phyloP scores from a whole-genome alignment of 768 basidiomycete genomes.

The Sistotremastrum suecicum region DNA sequence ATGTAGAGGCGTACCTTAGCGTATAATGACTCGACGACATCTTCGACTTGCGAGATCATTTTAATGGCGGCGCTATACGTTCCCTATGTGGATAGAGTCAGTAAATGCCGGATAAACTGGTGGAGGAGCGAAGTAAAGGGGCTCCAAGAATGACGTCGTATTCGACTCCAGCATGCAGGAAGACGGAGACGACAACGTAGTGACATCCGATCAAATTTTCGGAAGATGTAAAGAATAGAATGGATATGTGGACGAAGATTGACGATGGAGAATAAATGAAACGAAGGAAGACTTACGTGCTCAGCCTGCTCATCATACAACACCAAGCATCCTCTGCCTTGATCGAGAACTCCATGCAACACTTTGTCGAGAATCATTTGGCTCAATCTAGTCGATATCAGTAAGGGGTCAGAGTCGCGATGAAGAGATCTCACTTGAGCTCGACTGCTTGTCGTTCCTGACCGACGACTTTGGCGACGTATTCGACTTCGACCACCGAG shows the following conservation, averaged over 20 bases:
- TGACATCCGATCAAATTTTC: too few relatives aligned
- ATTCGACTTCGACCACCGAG: conserved; percentile 77
- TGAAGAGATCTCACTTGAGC: conserved; percentile 46
- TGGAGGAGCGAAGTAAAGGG: too few relatives aligned
- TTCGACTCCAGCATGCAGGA: too few relatives aligned
- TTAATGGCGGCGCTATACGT: conserved; percentile 82
- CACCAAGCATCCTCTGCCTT: conserved; percentile 80
- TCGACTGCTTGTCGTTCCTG: conserved; percentile 84
- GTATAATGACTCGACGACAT: conserved; percentile 89
- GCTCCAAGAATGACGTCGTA: too few relatives aligned
- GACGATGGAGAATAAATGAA: neutral
- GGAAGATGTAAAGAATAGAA: neutral
- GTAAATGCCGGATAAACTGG: too few relatives aligned
- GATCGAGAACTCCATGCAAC: conserved; percentile 90
- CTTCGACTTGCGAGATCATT: conserved; percentile 79
- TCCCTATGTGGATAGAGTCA: conserved; percentile 32
- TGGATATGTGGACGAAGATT: neutral
- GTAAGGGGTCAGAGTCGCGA: neutral
- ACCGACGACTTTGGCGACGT: conserved; percentile 77
- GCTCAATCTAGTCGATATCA: conserved; percentile 44
- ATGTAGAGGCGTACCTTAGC: conserved; percentile 43
- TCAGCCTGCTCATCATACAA: conserved; percentile 81
- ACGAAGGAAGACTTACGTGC: conserved; percentile 43
- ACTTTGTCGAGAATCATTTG: conserved; percentile 98
- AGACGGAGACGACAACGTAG: too few relatives aligned